Evolutionary conservation across 257 asterid genomes (phyloP).

Genomic region (Nicotiana tabacum): DNA sequence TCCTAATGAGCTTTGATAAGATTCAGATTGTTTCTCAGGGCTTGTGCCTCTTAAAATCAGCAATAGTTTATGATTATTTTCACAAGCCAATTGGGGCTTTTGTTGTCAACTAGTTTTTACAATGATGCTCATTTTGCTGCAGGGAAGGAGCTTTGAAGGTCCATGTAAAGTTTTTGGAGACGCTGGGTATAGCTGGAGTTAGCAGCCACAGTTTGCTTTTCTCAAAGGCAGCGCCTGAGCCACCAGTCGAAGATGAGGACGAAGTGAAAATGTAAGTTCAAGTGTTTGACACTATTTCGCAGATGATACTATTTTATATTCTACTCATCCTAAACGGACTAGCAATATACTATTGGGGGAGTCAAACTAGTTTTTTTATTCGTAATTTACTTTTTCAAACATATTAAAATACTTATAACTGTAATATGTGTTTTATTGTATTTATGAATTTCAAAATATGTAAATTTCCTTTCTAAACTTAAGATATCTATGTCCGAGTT

Average conservation of each 20-base stretch:
- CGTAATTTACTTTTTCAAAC: background rate
- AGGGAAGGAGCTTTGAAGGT: slow-evolving; percentile 71
- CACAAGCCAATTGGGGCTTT: background rate
- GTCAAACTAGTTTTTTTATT: background rate
- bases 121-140: slow-evolving; percentile 7
- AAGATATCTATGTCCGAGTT: background rate
- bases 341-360: background rate
- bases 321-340: background rate
- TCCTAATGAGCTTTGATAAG: background rate
- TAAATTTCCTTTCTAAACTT: background rate
- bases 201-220: slow-evolving; percentile 91
- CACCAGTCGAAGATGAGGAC: slow-evolving; percentile 51
- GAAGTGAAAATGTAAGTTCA: slow-evolving; percentile 44
- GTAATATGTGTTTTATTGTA: background rate
- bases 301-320: background rate
- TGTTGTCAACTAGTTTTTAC: background rate
- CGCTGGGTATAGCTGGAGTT: slow-evolving; percentile 85
- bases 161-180: slow-evolving; percentile 71
- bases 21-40: background rate
- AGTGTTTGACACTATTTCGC: background rate
- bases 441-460: background rate
- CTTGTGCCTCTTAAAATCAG: background rate
- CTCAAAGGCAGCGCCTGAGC: slow-evolving; percentile 71
- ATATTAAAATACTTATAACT: background rate
- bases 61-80: background rate